These are phyloP conservation scores for Nothophytophthora sp. DNA, from an alignment of 352 stramenopile species.

Conservation along the genomic window DNA sequence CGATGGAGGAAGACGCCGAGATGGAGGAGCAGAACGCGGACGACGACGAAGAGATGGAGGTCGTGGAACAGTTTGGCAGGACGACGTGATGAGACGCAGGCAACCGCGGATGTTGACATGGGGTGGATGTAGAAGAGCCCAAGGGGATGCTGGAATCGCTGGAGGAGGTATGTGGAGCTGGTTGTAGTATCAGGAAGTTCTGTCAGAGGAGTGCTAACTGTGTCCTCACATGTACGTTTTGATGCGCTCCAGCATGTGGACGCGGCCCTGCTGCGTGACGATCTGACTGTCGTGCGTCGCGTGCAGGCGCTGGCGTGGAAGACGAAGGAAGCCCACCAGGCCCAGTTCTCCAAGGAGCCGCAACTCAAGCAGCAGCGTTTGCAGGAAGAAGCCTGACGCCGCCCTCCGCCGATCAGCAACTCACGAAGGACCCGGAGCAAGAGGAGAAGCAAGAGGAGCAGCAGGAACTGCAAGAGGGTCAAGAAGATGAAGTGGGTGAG, in stretches of 20 bases:
- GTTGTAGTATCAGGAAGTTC: not conserved
- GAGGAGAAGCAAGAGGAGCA: conserved; percentile 4
- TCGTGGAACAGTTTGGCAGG: conserved; percentile 18
- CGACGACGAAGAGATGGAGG: conserved; percentile 79
- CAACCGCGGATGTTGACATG: conserved; percentile 8
- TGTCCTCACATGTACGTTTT: conserved; percentile 4
- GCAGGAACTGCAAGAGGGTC: conserved; percentile 3
- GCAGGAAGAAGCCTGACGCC: too few species aligned
- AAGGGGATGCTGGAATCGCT: conserved; percentile 46
- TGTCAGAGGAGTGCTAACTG: too few species aligned
- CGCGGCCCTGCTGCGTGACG: conserved; percentile 39
- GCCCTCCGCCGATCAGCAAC: not conserved
- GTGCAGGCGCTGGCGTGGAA: conserved; percentile 57
- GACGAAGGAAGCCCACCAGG: conserved; percentile 31
- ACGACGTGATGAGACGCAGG: not conserved
- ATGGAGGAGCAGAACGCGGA: conserved; percentile 57
- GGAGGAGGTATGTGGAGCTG: conserved; percentile 26
- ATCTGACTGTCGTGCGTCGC: conserved; percentile 57
- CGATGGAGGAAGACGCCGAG: conserved; percentile 65
- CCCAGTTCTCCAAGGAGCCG: conserved; percentile 21
- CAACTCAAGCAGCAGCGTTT: conserved; percentile 28
- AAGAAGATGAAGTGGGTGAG: not conserved
- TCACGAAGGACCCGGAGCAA: conserved; percentile 3
- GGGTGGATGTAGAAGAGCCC: conserved; percentile 39
- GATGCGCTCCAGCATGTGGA: conserved; percentile 44